Conservation (phyloP, 768 basidiomycete species). For the Suillus cothurnatus region DNA sequence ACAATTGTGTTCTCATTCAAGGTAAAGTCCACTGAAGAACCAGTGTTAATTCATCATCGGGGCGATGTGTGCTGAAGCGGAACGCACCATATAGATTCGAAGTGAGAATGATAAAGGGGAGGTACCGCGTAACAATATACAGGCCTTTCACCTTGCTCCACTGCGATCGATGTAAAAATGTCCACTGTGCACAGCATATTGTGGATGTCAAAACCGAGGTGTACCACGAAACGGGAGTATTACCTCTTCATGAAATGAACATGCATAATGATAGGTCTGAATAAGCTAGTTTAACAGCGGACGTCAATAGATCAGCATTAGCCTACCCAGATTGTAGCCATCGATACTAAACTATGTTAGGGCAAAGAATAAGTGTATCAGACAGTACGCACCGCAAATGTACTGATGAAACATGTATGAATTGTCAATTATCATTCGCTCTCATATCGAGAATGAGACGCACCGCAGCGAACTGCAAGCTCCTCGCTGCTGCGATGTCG, state of each 20-base stretch:
- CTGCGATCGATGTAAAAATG: background rate
- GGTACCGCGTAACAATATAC: background rate
- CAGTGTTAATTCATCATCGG: background rate
- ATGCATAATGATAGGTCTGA: background rate
- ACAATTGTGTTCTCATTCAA: background rate
- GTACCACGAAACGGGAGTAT: background rate
- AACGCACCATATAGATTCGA: background rate
- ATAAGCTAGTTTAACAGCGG: background rate
- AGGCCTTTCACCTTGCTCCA: background rate
- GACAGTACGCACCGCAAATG: background rate
- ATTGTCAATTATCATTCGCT: background rate
- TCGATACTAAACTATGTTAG: background rate
- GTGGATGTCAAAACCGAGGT: background rate
- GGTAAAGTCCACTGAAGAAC: background rate
- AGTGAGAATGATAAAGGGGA: background rate
- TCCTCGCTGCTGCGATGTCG: background rate
- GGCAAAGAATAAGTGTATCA: background rate
- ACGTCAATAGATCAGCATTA: background rate
- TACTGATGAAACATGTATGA: background rate
- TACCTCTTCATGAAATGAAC: background rate
- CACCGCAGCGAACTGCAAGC: background rate
- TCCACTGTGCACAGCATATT: background rate
- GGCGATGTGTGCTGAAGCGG: background rate
- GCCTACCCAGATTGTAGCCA: background rate
- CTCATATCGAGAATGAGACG: background rate